phyloP scores from a whole-genome alignment of 1,284 basidiomycete genomes.

The Kwoniella shivajii region DNA sequence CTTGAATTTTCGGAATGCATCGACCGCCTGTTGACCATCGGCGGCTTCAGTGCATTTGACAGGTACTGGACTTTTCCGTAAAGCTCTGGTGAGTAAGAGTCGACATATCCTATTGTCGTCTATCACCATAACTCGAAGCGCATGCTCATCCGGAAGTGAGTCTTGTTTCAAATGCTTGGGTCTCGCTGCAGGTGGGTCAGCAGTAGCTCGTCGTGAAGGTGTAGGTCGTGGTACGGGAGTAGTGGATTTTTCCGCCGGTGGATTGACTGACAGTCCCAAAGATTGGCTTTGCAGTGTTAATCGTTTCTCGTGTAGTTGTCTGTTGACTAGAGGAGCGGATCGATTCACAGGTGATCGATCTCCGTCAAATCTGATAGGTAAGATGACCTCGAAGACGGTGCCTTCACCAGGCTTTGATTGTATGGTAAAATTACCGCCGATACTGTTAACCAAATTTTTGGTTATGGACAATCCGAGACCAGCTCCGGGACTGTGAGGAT shows the following conservation, averaged over 20 bases:
- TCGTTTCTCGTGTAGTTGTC: too few relatives aligned
- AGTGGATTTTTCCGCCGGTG: too few relatives aligned
- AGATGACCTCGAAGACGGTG: conserved; percentile 23
- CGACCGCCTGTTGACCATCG: conserved; percentile 31
- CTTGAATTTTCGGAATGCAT: conserved; percentile 17
- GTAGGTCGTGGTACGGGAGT: too few relatives aligned
- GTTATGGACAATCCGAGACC: conserved; percentile 40
- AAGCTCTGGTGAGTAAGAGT: background rate
- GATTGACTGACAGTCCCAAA: too few relatives aligned
- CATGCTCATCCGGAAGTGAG: background rate
- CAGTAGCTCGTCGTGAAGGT: too few relatives aligned
- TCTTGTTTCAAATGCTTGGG: too few relatives aligned
- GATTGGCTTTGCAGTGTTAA: too few relatives aligned
- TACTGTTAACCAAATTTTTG: conserved; percentile 27
- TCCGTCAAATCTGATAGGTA: conserved; percentile 21
- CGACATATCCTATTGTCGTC: conserved; percentile 34
- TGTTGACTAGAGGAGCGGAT: background rate
- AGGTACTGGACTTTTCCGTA: conserved; percentile 3
- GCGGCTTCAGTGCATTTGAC: conserved; percentile 22
- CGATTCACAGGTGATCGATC: background rate
- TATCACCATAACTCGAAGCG: conserved; percentile 27
- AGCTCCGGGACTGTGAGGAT: conserved; percentile 31
- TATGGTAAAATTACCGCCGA: conserved; percentile 27
- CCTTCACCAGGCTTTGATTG: conserved; percentile 18
- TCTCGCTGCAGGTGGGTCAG: too few relatives aligned